A percentile compares a stretch with the other conserved stretches of the same genome.
phyloP scores from a whole-genome alignment of 768 basidiomycete species.

The Suillus occidentalis region DNA sequence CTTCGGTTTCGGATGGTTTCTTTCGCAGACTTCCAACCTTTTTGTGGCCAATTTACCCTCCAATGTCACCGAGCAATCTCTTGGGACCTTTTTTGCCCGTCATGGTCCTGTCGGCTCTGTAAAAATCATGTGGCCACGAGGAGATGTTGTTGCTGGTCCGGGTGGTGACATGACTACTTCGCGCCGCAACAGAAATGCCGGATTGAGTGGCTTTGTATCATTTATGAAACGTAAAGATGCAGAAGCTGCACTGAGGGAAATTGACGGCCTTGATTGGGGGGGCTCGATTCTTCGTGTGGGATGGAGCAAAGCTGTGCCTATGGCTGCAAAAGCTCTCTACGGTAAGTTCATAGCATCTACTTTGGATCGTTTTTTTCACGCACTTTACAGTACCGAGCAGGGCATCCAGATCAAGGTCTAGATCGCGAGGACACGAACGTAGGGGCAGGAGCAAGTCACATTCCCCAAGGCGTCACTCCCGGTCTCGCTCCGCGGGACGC shows the following conservation, averaged over 20 bases:
- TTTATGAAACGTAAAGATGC: conserved; percentile 95
- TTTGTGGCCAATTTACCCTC: conserved; percentile 93
- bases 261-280: conserved; percentile 95
- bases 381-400: conserved; percentile 6
- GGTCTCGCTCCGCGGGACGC: conserved; percentile 35
- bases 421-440: conserved; percentile 32
- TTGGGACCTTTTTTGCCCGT: conserved; percentile 91
- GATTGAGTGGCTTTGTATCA: conserved; percentile 94
- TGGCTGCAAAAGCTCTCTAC: conserved; percentile 78
- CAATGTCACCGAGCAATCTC: conserved; percentile 78
- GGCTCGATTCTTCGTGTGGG: conserved; percentile 85
- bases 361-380: neutral
- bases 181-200: conserved; percentile 67
- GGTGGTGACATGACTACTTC: conserved; percentile 76
- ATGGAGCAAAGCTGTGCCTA: conserved; percentile 96
- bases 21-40: conserved; percentile 81
- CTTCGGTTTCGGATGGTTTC: conserved; percentile 6
- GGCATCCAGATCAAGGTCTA: conserved; percentile 34
- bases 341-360: conserved; percentile 44
- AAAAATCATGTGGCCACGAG: conserved; percentile 99
- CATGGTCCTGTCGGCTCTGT: conserved; percentile 93
- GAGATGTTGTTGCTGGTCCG: conserved; percentile 64
- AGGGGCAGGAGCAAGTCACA: conserved; percentile 27
- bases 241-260: conserved; percentile 82
- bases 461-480: conserved; percentile 35